Conservation (phyloP, 176 grass and related monocot species). For the Oryza brachyantha region DNA sequence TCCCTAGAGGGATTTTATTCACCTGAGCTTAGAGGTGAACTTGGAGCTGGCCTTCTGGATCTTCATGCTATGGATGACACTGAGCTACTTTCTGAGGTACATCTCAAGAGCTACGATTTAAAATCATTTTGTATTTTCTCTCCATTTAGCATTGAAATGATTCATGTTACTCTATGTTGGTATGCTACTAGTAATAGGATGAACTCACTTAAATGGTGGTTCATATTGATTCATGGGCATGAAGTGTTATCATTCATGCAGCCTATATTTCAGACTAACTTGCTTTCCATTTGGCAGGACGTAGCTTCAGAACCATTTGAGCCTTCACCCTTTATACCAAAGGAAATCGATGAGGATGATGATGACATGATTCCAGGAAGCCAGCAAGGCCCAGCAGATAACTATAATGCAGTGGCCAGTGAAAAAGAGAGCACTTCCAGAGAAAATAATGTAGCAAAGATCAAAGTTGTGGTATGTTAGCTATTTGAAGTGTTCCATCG, state of each 20-base stretch:
- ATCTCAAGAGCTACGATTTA: neutral
- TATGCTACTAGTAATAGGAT: neutral
- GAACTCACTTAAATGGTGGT: neutral
- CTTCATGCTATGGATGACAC: conserved; percentile 97
- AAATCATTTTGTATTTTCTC: neutral
- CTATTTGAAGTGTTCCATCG: conserved; percentile 19
- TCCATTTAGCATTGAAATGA: neutral
- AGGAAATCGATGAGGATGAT: conserved; percentile 80
- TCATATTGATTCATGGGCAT: conserved; percentile 28
- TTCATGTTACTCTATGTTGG: neutral
- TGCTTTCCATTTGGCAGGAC: conserved; percentile 59
- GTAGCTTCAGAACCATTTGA: conserved; percentile 86
- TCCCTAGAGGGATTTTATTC: conserved; percentile 81
- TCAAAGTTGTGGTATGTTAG: conserved; percentile 95
- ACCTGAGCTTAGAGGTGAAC: conserved; percentile 88
- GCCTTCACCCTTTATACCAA: conserved; percentile 85
- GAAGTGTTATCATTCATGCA: conserved; percentile 17
- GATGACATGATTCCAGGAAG: conserved; percentile 54
- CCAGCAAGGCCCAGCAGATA: conserved; percentile 67
- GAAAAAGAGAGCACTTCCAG: conserved; percentile 65
- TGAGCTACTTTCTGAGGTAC: conserved; percentile 91
- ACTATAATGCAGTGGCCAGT: conserved; percentile 42
- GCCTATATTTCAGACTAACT: conserved; percentile 27
- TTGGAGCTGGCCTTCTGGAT: conserved; percentile 96
- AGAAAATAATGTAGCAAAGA: conserved; percentile 97